These are phyloP conservation scores for Auriscalpium vulgare DNA, from an alignment of 768 basidiomycete genomes.

Conservation along the genomic window DNA sequence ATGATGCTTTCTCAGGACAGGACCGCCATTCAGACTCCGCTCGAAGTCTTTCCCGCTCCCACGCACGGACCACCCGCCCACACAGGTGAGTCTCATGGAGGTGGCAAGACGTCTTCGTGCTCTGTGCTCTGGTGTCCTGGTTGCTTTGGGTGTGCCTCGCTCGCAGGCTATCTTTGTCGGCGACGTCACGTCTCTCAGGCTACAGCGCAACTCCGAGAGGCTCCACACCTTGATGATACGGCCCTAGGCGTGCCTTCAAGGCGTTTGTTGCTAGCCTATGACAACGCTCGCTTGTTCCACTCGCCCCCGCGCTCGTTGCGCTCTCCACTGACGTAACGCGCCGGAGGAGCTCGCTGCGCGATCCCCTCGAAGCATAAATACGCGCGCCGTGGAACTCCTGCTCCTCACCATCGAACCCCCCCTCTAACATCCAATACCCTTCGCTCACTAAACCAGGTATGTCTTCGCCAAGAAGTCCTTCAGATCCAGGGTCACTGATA, in stretches of 20 bases:
- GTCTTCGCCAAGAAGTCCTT: background rate
- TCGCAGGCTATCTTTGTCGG: too few species aligned
- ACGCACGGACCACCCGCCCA: conserved; percentile 36
- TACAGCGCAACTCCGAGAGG: too few species aligned
- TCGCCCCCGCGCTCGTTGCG: background rate
- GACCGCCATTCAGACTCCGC: conserved; percentile 39
- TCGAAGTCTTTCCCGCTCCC: conserved; percentile 26
- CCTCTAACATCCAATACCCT: background rate
- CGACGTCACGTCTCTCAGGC: too few species aligned
- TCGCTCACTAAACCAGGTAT: background rate
- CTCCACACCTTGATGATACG: too few species aligned
- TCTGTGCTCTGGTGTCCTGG: too few species aligned
- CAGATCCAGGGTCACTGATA: background rate
- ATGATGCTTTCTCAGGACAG: conserved; percentile 29
- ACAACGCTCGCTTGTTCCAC: too few species aligned
- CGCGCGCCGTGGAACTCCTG: background rate
- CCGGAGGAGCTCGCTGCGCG: background rate
- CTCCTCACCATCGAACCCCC: background rate
- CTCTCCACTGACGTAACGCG: background rate
- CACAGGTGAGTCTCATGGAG: background rate
- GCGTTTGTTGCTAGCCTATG: too few species aligned
- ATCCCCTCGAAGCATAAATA: background rate
- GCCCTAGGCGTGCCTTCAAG: too few species aligned
- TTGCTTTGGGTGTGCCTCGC: too few species aligned
- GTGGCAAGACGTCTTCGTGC: background rate